Percentiles rank a stretch among this genome's conserved stretches.
Conservation (phyloP, 345 rosid species). For the Nephelium lappaceum region DNA sequence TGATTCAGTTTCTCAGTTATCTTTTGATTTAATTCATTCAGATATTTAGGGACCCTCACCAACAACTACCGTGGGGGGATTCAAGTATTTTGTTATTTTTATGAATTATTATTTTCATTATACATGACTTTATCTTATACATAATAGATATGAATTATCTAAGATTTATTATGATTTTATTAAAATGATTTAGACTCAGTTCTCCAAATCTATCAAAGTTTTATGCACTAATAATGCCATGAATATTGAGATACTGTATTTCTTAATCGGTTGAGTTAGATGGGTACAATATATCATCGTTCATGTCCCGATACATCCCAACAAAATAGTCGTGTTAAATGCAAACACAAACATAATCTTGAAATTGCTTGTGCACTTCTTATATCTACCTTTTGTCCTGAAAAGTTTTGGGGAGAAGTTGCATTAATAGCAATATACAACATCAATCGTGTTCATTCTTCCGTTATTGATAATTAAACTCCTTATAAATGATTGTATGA, state of each 20-base stretch:
- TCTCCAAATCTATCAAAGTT: background rate
- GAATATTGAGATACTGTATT: background rate
- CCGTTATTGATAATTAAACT: too few relatives aligned
- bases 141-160: too few relatives aligned
- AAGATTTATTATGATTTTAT: too few relatives aligned
- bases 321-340: slow-evolving; percentile 13
- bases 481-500: too few relatives aligned
- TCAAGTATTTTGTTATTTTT: background rate
- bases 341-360: slow-evolving; percentile 10
- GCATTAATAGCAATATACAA: too few relatives aligned
- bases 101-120: too few relatives aligned
- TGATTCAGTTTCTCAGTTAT: background rate
- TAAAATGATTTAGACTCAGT: too few relatives aligned
- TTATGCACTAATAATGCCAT: slow-evolving; percentile 3
- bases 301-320: too few relatives aligned
- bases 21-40: background rate
- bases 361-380: background rate
- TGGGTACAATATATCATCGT: slow-evolving; percentile 10
- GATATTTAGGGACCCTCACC: background rate
- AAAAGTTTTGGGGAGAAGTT: too few relatives aligned
- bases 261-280: background rate
- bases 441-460: too few relatives aligned
- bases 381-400: too few relatives aligned
- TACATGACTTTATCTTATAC: too few relatives aligned
- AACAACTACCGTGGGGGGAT: background rate